These are phyloP conservation scores for Trichoderma atroviride DNA, from an alignment of 2,329 filamentous ascomycete species.

Conservation along the genomic window DNA sequence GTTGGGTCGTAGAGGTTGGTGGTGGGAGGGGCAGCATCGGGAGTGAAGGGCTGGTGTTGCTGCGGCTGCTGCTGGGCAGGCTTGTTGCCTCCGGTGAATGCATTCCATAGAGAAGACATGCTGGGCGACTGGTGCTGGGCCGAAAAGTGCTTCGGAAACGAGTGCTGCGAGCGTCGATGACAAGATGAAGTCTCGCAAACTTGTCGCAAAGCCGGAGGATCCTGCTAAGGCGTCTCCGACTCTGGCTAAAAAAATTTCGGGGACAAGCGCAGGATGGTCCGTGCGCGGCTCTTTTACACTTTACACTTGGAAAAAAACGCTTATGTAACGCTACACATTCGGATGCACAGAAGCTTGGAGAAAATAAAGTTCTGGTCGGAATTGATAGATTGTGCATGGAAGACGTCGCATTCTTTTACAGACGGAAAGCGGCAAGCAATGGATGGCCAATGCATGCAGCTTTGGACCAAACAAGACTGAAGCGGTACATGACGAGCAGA, in stretches of 20 bases:
- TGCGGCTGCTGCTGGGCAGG: slow-evolving; percentile 43
- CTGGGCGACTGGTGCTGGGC: slow-evolving; percentile 28
- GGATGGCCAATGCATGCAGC: background rate
- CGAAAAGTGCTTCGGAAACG: background rate
- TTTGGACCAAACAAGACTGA: no score
- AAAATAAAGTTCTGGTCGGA: background rate
- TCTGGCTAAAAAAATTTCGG: slow-evolving; percentile 37
- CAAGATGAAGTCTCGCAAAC: slow-evolving; percentile 24
- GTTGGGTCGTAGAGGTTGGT: slow-evolving; percentile 68
- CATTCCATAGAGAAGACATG: slow-evolving; percentile 64
- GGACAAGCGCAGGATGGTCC: slow-evolving; percentile 33
- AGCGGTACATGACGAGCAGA: background rate
- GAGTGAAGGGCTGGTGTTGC: slow-evolving; percentile 33
- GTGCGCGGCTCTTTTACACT: slow-evolving; percentile 28
- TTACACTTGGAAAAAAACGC: background rate
- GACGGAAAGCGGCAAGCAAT: background rate
- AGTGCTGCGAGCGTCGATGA: slow-evolving; percentile 21
- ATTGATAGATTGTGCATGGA: background rate
- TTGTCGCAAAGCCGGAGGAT: slow-evolving; percentile 23
- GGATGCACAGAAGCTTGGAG: slow-evolving; percentile 6
- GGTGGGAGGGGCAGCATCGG: slow-evolving; percentile 48
- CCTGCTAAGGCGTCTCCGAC: slow-evolving; percentile 15
- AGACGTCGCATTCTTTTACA: background rate
- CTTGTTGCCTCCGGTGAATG: slow-evolving; percentile 63
- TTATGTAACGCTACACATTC: slow-evolving; percentile 24